Evolutionary conservation across 371 early-diverging fungal genomes (phyloP), one percentile per base, ranked within the genome.

Genomic region (Apophysomyces ossiformis): DNA sequence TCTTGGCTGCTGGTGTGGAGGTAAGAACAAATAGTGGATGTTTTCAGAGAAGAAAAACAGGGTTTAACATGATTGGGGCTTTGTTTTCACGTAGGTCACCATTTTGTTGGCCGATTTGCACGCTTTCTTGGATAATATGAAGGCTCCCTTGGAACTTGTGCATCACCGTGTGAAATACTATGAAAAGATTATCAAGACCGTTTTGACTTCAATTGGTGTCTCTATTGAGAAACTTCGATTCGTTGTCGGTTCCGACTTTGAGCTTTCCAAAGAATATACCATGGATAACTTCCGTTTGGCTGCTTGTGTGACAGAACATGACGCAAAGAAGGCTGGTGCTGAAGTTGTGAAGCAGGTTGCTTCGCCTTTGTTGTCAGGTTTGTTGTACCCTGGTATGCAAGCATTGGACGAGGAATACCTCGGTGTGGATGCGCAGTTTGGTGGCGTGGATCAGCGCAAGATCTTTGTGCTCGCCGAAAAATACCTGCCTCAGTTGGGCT

Each of bases 391-490:
- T 1, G 92, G 95, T 46, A 93, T 99, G 92, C 99, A 99, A 83
- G 99, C 99, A 37, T 83, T 99, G 69, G 99, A 99, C 79, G 99
- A 99, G 85, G 96, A 99, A 84, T 96, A 99, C 85, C 87, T 99
- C 44, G 85, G 89, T 37, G 97, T 97, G 37, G 99, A 99, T 82
- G 96, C 94, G 26, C 99, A 99, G 84, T 99, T 99, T 82, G 99
- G 99, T 58, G 99, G 99, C 68, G 94, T 97, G 11, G 99, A 99
- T 81, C 99, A 99, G 85, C 93, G 99, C 78, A 99, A 99, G 91
- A 99, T 99, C 74, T 99, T 99, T 76, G 93, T 93, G 2, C 91
- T 96, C 82, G 99, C 99, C 44, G 97, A 95, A 78, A 97, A 98
- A 81, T 96, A 95, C 86, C 74, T 99, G 72, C 99, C 99, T 35